Conservation (phyloP, 2,329 filamentous ascomycete genomes). For the Botrytis deweyae region DNA sequence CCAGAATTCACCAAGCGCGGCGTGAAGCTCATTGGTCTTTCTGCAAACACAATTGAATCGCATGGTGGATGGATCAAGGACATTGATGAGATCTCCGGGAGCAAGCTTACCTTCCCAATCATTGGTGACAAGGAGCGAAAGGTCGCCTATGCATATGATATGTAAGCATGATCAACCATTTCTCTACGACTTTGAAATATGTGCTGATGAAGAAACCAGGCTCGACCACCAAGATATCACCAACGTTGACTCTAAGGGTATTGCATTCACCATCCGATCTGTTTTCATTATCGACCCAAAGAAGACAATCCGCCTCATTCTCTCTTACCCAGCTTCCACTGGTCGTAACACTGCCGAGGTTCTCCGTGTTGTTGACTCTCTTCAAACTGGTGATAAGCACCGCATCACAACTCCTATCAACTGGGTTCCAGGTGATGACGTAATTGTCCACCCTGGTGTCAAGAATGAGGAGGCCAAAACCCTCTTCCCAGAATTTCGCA, state of each 20-base stretch:
- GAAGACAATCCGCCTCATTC: constrained; percentile 90
- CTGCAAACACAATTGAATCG: constrained; percentile 79
- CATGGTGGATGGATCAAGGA: constrained; percentile 92
- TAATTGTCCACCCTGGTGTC: constrained; percentile 83
- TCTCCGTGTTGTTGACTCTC: constrained; percentile 73
- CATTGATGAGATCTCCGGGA: constrained; percentile 74
- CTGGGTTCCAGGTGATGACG: constrained; percentile 85
- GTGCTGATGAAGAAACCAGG: constrained; percentile 42
- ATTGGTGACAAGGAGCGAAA: constrained; percentile 79
- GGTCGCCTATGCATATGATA: constrained; percentile 75
- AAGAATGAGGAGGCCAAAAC: constrained; percentile 82
- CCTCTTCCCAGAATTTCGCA: constrained; percentile 76
- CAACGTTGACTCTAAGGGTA: constrained; percentile 78
- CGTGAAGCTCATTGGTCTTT: constrained; percentile 88
- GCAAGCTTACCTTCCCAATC: constrained; percentile 72
- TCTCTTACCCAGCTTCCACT: constrained; percentile 89
- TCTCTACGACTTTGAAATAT: not conserved
- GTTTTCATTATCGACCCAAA: constrained; percentile 93
- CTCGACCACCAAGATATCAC: constrained; percentile 78
- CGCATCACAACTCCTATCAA: constrained; percentile 86
- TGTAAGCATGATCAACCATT: constrained; percentile 50
- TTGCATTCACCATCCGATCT: constrained; percentile 90
- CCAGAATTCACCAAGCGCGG: constrained; percentile 82
- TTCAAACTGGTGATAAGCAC: constrained; percentile 84
- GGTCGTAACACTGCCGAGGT: constrained; percentile 81